Conservation (phyloP, 257 asterid species). For the Solanum tarijense region DNA sequence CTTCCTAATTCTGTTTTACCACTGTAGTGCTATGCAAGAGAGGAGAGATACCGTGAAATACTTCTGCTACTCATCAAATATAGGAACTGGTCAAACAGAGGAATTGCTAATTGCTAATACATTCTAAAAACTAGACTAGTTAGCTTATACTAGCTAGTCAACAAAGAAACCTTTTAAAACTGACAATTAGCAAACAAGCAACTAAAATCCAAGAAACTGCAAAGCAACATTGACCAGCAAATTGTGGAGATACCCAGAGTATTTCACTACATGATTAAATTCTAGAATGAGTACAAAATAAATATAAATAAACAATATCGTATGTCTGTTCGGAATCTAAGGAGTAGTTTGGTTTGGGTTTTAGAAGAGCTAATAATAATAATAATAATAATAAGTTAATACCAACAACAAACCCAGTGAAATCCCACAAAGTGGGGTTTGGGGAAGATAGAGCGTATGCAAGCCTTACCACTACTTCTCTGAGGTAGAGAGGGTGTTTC, state of each 20-base stretch:
- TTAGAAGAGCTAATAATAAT: not conserved
- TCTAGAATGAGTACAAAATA: not conserved
- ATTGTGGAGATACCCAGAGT: not conserved
- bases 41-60: not conserved
- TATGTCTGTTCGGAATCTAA: not conserved
- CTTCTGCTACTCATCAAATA: not conserved
- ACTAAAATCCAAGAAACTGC: not conserved
- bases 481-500: not conserved
- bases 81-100: not conserved
- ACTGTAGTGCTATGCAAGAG: not conserved
- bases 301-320: not conserved
- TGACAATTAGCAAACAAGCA: not conserved
- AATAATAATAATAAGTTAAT: too few relatives aligned
- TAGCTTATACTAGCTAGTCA: not conserved
- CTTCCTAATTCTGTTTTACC: not conserved
- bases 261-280: not conserved
- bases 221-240: not conserved
- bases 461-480: not conserved
- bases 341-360: not conserved
- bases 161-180: not conserved
- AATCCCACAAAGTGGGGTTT: not conserved
- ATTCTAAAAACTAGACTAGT: not conserved
- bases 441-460: not conserved
- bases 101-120: not conserved
- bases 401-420: not conserved